phyloP scores from a whole-genome alignment of 306 rosid genomes.

The Glycyrrhiza uralensis region DNA sequence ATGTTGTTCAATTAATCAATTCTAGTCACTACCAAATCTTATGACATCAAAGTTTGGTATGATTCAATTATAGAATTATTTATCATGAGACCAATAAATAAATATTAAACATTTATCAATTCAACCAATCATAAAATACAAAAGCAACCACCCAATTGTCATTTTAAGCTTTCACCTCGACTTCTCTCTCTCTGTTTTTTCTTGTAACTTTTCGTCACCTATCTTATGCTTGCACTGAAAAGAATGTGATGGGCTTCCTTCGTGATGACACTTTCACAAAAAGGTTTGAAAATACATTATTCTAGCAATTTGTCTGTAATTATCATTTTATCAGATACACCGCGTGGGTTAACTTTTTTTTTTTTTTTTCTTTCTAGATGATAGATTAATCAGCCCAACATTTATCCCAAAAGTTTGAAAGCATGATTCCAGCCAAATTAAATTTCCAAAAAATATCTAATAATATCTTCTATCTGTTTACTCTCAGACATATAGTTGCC shows the following conservation, averaged over 20 bases:
- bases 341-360: background rate
- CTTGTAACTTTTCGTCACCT: background rate
- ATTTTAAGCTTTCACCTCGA: slow-evolving; percentile 3
- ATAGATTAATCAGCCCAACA: background rate
- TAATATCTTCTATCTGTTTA: background rate
- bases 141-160: slow-evolving; percentile 14
- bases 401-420: slow-evolving; percentile 7
- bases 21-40: background rate
- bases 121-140: background rate
- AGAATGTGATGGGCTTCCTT: slow-evolving; percentile 7
- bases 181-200: background rate
- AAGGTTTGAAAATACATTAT: slow-evolving; percentile 29
- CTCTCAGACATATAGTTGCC: background rate
- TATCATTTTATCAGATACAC: background rate
- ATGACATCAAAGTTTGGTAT: slow-evolving; percentile 2
- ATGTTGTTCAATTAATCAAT: background rate
- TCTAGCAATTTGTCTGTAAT: background rate
- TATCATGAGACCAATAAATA: no score
- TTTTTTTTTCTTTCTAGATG: no score
- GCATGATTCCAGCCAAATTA: background rate
- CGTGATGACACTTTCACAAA: slow-evolving; percentile 31
- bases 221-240: slow-evolving; percentile 12
- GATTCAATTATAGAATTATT: background rate
- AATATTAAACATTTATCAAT: no score
- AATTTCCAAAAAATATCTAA: background rate